Evolutionary conservation across 306 rosid genomes (phyloP).

Genomic region (Prosopis cineraria): DNA sequence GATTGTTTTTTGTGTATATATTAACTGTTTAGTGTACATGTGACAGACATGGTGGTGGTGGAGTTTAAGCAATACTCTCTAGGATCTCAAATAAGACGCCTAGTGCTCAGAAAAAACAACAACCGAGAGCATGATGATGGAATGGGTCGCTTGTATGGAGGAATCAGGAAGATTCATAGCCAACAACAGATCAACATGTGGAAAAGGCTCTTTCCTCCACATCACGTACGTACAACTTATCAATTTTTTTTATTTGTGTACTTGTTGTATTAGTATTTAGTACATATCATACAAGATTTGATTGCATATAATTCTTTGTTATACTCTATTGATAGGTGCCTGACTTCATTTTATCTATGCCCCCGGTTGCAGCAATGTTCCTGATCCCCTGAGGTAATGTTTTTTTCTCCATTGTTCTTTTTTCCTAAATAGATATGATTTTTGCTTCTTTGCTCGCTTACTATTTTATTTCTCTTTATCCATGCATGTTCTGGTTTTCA

Average conservation of each 20-base stretch:
- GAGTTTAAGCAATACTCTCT: conserved; percentile 53
- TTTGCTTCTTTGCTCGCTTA: not conserved
- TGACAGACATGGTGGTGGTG: conserved; percentile 41
- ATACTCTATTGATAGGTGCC: not conserved
- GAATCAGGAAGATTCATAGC: conserved; percentile 58
- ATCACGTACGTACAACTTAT: not conserved
- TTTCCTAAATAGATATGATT: not conserved
- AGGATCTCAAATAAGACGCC: conserved; percentile 46
- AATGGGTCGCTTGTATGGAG: conserved; percentile 63
- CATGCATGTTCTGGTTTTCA: not conserved
- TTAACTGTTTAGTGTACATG: too few relatives aligned
- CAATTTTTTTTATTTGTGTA: too few relatives aligned
- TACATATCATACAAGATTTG: too few relatives aligned
- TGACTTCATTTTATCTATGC: not conserved
- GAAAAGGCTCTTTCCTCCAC: not conserved
- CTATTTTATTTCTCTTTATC: not conserved
- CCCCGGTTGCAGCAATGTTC: not conserved
- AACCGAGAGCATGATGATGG: conserved; percentile 52
- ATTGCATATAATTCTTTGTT: not conserved
- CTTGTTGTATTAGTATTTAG: too few relatives aligned
- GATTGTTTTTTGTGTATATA: too few relatives aligned
- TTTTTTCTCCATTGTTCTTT: not conserved
- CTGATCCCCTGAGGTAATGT: not conserved
- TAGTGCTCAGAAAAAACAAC: conserved; percentile 35
- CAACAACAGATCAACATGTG: conserved; percentile 46